Conservation (phyloP, 495 filamentous ascomycete genomes). For the Corynascus novoguineensis region DNA sequence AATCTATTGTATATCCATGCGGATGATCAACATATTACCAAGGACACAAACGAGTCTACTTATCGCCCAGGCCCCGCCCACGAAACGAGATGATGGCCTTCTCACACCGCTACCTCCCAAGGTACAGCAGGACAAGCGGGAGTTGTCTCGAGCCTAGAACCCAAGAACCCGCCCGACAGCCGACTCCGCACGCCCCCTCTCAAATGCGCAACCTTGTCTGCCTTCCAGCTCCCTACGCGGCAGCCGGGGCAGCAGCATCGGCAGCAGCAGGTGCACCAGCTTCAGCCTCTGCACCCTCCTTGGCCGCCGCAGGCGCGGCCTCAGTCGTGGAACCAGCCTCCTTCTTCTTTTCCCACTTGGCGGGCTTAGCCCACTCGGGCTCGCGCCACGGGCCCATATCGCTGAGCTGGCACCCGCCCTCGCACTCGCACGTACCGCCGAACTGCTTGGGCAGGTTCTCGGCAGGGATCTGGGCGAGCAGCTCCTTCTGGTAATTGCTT, state of each 20-base stretch:
- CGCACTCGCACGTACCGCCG: constrained; percentile 77
- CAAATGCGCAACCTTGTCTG: background rate
- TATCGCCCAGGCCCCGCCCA: background rate
- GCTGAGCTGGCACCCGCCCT: constrained; percentile 78
- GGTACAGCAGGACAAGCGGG: background rate
- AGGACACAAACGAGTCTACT: constrained; percentile 1
- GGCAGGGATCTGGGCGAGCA: constrained; percentile 75
- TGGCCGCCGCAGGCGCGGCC: constrained; percentile 25
- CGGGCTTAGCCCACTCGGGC: constrained; percentile 59
- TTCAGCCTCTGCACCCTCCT: constrained; percentile 18
- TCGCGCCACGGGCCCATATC: constrained; percentile 94
- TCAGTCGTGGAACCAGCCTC: constrained; percentile 15
- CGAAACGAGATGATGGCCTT: background rate
- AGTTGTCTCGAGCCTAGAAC: background rate
- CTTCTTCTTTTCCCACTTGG: constrained; percentile 57
- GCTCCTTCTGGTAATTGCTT: constrained; percentile 69
- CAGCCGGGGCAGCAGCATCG: constrained; percentile 30
- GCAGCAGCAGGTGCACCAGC: constrained; percentile 8
- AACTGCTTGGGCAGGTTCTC: constrained; percentile 89
- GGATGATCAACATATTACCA: constrained; percentile 8
- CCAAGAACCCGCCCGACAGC: background rate
- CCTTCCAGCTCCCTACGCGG: constrained; percentile 19
- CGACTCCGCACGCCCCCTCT: background rate
- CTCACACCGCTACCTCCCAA: background rate
- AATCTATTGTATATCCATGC: constrained; percentile 17